Evolutionary conservation across 805 yeast genomes (phyloP).

Genomic region (Clavispora carvajalis): DNA sequence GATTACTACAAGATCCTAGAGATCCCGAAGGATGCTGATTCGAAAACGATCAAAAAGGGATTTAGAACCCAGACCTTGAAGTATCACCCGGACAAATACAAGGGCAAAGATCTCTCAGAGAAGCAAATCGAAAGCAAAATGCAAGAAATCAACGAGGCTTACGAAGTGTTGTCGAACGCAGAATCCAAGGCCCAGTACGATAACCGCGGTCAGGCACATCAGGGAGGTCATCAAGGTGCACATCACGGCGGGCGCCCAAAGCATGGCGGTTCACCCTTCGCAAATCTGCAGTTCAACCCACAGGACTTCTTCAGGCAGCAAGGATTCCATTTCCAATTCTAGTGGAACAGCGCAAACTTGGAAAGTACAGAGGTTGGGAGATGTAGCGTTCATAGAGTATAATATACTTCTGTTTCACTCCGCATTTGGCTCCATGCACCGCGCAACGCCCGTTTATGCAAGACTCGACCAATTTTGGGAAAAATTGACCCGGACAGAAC

Average conservation of each 20-base stretch:
- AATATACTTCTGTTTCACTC: too few relatives aligned
- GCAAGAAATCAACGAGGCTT: conserved; percentile 91
- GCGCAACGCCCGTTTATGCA: too few relatives aligned
- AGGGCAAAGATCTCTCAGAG: conserved; percentile 54
- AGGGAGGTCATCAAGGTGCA: conserved; percentile 4
- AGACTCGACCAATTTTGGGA: too few relatives aligned
- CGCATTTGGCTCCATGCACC: too few relatives aligned
- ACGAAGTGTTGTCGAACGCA: conserved; percentile 72
- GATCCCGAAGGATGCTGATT: conserved; percentile 60
- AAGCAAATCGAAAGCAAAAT: conserved; percentile 75
- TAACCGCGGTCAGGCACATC: conserved; percentile 32
- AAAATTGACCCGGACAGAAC: too few relatives aligned
- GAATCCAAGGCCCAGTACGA: conserved; percentile 66
- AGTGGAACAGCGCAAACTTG: background rate
- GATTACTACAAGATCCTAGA: conserved; percentile 82
- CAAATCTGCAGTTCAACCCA: conserved; percentile 9
- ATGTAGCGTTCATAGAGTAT: background rate
- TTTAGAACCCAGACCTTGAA: conserved; percentile 72
- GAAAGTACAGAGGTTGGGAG: background rate
- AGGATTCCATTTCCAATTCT: conserved; percentile 1
- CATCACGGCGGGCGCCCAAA: conserved; percentile 3
- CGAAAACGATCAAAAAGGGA: conserved; percentile 71
- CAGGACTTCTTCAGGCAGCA: conserved; percentile 8
- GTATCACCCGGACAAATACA: conserved; percentile 90
- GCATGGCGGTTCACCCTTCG: conserved; percentile 1